Base-by-base conservation (phyloP, 176 grass and related monocot species). In the Carex parvula region DNA sequence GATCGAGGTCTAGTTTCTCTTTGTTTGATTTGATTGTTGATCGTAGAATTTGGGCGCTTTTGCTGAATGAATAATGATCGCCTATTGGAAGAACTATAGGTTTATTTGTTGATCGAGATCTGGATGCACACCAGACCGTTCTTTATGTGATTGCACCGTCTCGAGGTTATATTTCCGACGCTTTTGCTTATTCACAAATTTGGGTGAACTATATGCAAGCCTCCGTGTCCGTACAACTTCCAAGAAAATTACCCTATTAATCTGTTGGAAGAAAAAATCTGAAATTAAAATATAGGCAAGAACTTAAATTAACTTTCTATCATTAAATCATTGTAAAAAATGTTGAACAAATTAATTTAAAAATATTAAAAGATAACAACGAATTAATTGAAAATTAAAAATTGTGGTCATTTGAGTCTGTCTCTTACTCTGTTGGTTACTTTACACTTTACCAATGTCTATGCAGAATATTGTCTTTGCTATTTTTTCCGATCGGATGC, bases 21-120 rank as follows among this genome's bases (percentile, higher is more conserved):
- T 53, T 82, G 16, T 42, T 82, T 66, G 62, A 66, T 82, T 82
- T 66, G 39, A 61, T 50, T 21, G 60, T 50, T 64, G 60, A 82
- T 82, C 35, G 39, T 53, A 50, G 41, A 82, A 64, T 53, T 32
- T 24, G 37, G 80, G 59, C 33, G 71, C 48, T 26, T 54, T 44
- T 16, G 72, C 6, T 77, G 48, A 55, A 17, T 50, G 33, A 35
- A 35, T 35, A 35, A 35, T 35, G 72, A 77, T 77, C 59, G 80
- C 15, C 26, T 67, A 30, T 82, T 17, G 21, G n/a, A 24, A 48
- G 37, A 52, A 82, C 12, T 53, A 62, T 68, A 62, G 61, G 63
- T 26, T 46, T 64, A 9, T 63, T 66, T 67, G 1, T 82, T 66
- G 60, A 82, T 42, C 11, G 80, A 59, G 61, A 82, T 65, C 80